Base-by-base conservation (phyloP, 1,284 basidiomycete genomes). In the Ceratobasidium sp. region DNA sequence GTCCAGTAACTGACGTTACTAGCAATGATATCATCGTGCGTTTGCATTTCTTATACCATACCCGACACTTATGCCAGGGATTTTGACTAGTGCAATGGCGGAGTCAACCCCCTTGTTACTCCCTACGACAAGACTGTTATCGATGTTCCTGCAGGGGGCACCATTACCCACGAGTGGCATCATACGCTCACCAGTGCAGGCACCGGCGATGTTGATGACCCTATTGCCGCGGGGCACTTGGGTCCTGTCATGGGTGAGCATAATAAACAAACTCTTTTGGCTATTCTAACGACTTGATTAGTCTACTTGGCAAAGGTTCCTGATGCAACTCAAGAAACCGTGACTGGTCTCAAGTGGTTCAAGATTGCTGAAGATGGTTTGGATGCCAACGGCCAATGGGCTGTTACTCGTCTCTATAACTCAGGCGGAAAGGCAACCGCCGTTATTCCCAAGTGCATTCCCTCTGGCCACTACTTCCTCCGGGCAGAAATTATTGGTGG, bases 321-420 rank as follows among this genome's bases (percentile, higher is more conserved):
- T 29, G 80, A 85, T 72, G 84, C 84, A 1, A 80, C 76, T 0
- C 80, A 80, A 34, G 82, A 83, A 6, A 79, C 79, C 54, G 83
- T 82, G 32, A 77, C 81, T 2, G 75, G 74, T 55, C 78, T 81
- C 3, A 72, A 72, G 50, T 86, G 84, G 84, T 85, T 86, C 80
- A 86, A 86, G 77, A 79, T 85, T 56, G 76, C 79, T 10, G 80
- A 85, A 75, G 79, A 80, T 69, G 84, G 84, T 47, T 73, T 85
- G 20, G 64, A 67, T 22, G 20, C 64, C 12, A 67, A 67, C 10
- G 52, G 64, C 17, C 38, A 54, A 7, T 67, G 64, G 64, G 64
- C 50, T 13, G 64, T 67, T 0, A 67, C 25, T 35, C 64, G 64
- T 15, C 42, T 67, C 0, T 47, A 5, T 52, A 67, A 54, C 29